Evolutionary conservation across 1,284 basidiomycete species (phyloP), one percentile per base, ranked within the genome.

Genomic region (Malassezia furfur): DNA sequence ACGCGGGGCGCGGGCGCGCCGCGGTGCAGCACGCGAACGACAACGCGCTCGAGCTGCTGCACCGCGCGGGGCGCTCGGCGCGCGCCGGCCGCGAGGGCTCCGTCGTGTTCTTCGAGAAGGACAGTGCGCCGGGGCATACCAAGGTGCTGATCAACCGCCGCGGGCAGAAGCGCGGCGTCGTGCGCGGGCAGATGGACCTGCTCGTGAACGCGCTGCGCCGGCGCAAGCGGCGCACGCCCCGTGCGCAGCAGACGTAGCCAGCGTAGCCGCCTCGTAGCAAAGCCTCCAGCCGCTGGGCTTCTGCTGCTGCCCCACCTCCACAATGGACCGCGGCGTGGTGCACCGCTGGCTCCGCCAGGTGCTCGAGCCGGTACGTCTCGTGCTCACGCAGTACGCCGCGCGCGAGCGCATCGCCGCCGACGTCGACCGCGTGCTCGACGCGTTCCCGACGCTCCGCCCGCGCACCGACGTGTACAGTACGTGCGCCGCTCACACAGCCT

Each of bases 391-490:
- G 15, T 94, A 94, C 70, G 72, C 78, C 1, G 74, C 82, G 57
- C 76, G 73, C 28, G 83, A 85, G 47, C 79, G 80, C 28, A 77
- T 84, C 40, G 79, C 78, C 58, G 66, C 79, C 10, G 85, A 94
- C 73, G 79, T 89, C 56, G 81, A 87, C 71, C 76, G 79, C 30
- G 79, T 80, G 11, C 81, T 96, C 53, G 67, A 76, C 25, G 77
- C 80, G 39, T 82, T 81, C 65, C 78, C 81, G 7, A 81, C 86
- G 14, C 81, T 96, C 47, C 80, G 85, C 5, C 88, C 88, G 55
- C 91, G 90, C 77, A 88, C 89, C 0, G 91, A 94, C 70, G 83
- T 91, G 9, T 94, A 91, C 81, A 96, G 46, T 58, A 45, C 47
- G 44, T 63, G 43, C 21, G 50, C 39, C 63, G 64, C 61, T 65